Percentiles rank a stretch among this genome's conserved stretches.
These are phyloP conservation scores for Candida krabiensis DNA, from an alignment of 805 yeast species.

Conservation along the genomic window DNA sequence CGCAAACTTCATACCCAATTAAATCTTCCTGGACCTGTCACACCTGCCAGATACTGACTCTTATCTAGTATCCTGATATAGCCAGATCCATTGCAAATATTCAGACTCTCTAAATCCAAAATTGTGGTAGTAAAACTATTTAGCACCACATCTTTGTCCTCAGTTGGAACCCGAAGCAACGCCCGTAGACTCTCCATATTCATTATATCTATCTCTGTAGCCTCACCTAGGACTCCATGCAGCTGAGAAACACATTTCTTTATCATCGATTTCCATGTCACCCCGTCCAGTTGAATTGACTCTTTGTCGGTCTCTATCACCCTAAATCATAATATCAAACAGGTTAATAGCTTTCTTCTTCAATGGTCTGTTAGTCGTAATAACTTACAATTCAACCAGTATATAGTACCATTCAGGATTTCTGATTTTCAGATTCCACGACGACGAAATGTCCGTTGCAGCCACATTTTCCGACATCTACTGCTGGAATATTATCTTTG, in stretches of 20 bases:
- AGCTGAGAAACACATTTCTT: conserved; percentile 20
- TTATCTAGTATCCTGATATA: conserved; percentile 12
- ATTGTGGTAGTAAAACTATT: conserved; percentile 18
- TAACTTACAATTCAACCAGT: conserved; percentile 6
- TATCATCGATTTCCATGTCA: conserved; percentile 29
- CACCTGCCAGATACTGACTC: conserved; percentile 25
- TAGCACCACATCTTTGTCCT: conserved; percentile 19
- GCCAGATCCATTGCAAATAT: conserved; percentile 6
- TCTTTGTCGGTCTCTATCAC: too few relatives aligned
- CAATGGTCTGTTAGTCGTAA: neutral
- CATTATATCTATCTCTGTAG: conserved; percentile 28
- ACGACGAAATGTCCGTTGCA: too few relatives aligned
- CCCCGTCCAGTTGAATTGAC: conserved; percentile 9
- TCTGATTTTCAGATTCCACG: conserved; percentile 8
- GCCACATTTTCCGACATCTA: too few relatives aligned
- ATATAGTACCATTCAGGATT: conserved; percentile 20
- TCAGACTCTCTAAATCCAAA: conserved; percentile 11
- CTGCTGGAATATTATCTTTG: too few relatives aligned
- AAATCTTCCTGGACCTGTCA: conserved; percentile 26
- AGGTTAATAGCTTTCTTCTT: neutral
- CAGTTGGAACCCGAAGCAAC: conserved; percentile 24
- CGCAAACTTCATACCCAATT: conserved; percentile 20
- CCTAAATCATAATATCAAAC: too few relatives aligned
- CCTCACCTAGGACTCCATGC: conserved; percentile 29
- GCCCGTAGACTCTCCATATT: conserved; percentile 7